Base-by-base conservation (phyloP, 2,329 filamentous ascomycete genomes). In the Bipolaris gigantea region DNA sequence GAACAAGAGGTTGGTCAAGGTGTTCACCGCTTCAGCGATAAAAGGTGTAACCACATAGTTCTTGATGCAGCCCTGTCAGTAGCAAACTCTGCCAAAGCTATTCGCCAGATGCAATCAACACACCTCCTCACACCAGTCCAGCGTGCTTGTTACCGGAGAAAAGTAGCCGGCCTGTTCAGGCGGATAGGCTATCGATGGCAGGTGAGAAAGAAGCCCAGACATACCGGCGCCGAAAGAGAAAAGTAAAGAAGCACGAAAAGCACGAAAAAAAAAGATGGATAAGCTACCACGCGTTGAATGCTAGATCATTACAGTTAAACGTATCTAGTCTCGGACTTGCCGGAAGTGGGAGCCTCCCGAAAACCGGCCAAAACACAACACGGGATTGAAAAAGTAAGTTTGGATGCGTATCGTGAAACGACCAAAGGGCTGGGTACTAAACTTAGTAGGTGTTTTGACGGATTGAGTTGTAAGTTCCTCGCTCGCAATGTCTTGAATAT, bases 81-180 rank as follows among this genome's bases (percentile, higher is more conserved):
- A 55, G 15, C 4, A 10, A 32, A 2, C 9, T 30, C 35, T 33
- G 3, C n/a, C 16, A 15, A 42, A 5, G 13, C 15, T 25, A 21
- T n/a, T 18, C 5, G 18, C 16, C 13, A 33, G 16, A 4, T 9
- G 38, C 25, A 30, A 30, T n/a, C 18, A 46, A 52, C 72, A 57
- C 72, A 86, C 87, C 80, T 91, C 89, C 80, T 92, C 89, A 69
- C 89, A 92, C 83, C 89, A 92, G 71, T 92, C 90, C 40, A 90
- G 67, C 0, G 88, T 90, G 8, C 85, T 86, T 1, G 88, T 90
- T 51, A 88, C 85, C 19, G 86, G 84, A 5, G 81, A 83, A 87
- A 88, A 91, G 70, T 83, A 85, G 18, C 86, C 86, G 34, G 79
- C 77, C 50, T 79, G 67, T 23, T 81, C 73, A 11, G 82, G 80